phyloP scores from a whole-genome alignment of 352 stramenopile genomes.

The Pythium aphanidermatum region DNA sequence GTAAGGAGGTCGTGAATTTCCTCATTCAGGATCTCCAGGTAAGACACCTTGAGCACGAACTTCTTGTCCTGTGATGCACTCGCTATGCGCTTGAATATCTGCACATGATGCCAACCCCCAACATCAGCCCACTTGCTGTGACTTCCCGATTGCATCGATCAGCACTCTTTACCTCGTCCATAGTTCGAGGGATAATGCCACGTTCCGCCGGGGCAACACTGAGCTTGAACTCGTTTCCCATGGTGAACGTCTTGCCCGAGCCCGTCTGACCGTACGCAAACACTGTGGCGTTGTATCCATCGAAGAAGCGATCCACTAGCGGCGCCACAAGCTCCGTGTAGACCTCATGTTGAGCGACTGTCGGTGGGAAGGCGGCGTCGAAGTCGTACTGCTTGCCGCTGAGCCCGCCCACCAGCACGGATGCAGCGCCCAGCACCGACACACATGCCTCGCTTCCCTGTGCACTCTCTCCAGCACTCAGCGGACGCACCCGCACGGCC shows the following conservation, averaged over 20 bases:
- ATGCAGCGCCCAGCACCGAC: constrained; percentile 6
- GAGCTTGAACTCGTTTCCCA: constrained; percentile 83
- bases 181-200: constrained; percentile 80
- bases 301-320: constrained; percentile 83
- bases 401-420: constrained; percentile 27
- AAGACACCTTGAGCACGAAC: constrained; percentile 57
- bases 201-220: constrained; percentile 22
- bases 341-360: constrained; percentile 33
- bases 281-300: constrained; percentile 94
- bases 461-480: constrained; percentile 32
- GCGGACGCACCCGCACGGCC: constrained; percentile 41
- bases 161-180: constrained; percentile 56
- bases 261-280: constrained; percentile 94
- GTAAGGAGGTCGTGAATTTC: constrained; percentile 93
- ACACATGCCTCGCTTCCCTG: constrained; percentile 38
- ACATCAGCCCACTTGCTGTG: too few species aligned
- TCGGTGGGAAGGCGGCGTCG: constrained; percentile 61
- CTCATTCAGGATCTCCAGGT: constrained; percentile 96
- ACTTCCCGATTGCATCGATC: too few species aligned
- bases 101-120: too few species aligned
- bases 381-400: constrained; percentile 63
- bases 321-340: constrained; percentile 49
- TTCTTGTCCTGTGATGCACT: constrained; percentile 22
- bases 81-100: constrained; percentile 50
- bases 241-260: constrained; percentile 89